Evolutionary conservation across 805 yeast species (phyloP).

Genomic region (Candida corydali): DNA sequence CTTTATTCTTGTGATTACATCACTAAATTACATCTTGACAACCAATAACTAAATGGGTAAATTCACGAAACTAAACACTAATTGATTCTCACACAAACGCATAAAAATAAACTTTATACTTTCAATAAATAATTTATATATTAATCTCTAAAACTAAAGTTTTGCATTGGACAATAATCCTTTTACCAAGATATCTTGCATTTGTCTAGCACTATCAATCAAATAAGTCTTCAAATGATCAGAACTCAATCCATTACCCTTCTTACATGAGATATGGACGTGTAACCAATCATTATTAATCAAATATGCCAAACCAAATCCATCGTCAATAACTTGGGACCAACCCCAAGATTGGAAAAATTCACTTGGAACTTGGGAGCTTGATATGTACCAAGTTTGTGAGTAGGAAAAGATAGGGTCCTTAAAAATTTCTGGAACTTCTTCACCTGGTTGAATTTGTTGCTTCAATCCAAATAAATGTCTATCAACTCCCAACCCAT

Average conservation of each 20-base stretch:
- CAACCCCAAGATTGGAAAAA: conserved; percentile 91
- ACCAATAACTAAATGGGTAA: too few species aligned
- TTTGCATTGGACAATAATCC: conserved; percentile 36
- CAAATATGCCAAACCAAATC: conserved; percentile 93
- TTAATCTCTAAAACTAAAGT: too few species aligned
- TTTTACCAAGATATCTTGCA: conserved; percentile 56
- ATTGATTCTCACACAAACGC: too few species aligned
- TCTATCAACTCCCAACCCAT: conserved; percentile 89
- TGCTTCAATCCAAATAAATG: conserved; percentile 87
- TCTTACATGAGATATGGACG: conserved; percentile 76
- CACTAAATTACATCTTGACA: too few species aligned
- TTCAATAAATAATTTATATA: too few species aligned
- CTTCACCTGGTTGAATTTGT: conserved; percentile 56
- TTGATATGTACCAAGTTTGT: conserved; percentile 78
- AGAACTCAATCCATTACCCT: conserved; percentile 54
- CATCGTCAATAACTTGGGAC: conserved; percentile 92
- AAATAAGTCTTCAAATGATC: conserved; percentile 62
- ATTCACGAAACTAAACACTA: too few species aligned
- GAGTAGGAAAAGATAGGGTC: conserved; percentile 79
- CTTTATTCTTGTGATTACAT: too few species aligned
- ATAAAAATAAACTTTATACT: too few species aligned
- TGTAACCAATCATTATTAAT: conserved; percentile 80
- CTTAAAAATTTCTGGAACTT: conserved; percentile 61
- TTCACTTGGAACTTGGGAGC: conserved; percentile 82
- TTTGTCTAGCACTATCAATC: conserved; percentile 75